Percentiles rank a stretch among this genome's conserved stretches.
phyloP scores from a whole-genome alignment of 176 grass and related monocot species.

The Alloteropsis semialata region DNA sequence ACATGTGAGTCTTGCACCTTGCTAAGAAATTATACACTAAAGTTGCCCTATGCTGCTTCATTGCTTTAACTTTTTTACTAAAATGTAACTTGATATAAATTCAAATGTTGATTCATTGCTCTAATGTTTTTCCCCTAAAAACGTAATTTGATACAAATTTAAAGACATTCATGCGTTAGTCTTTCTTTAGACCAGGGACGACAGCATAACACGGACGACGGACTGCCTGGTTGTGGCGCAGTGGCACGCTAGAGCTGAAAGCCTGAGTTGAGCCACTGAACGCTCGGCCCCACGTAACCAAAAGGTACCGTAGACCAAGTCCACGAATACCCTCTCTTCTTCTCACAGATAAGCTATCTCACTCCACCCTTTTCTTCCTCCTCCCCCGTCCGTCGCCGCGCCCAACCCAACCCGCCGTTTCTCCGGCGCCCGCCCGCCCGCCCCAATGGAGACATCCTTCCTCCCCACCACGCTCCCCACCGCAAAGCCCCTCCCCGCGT shows the following conservation, averaged over 20 bases:
- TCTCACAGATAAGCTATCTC: conserved; percentile 44
- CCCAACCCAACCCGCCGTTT: background rate
- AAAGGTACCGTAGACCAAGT: background rate
- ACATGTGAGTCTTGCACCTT: too few species aligned
- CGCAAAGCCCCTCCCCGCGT: conserved; percentile 15
- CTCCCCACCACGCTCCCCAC: conserved; percentile 45
- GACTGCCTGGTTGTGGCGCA: background rate
- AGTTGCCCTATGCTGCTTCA: background rate
- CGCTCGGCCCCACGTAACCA: background rate
- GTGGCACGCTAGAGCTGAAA: background rate
- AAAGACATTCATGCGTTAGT: background rate
- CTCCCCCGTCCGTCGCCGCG: conserved; percentile 10
- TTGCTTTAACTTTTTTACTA: background rate
- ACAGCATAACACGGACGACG: background rate
- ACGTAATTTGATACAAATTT: background rate
- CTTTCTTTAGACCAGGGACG: background rate
- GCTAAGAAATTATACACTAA: too few species aligned
- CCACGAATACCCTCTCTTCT: conserved; percentile 3
- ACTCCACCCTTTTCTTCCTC: conserved; percentile 26
- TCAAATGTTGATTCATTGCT: background rate
- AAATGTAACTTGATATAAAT: background rate
- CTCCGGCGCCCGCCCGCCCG: conserved; percentile 14
- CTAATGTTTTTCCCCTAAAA: background rate
- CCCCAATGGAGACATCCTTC: conserved; percentile 63
- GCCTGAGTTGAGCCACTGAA: background rate